Conservation (phyloP, 352 stramenopile species). For the Phytophthora podocarpi region DNA sequence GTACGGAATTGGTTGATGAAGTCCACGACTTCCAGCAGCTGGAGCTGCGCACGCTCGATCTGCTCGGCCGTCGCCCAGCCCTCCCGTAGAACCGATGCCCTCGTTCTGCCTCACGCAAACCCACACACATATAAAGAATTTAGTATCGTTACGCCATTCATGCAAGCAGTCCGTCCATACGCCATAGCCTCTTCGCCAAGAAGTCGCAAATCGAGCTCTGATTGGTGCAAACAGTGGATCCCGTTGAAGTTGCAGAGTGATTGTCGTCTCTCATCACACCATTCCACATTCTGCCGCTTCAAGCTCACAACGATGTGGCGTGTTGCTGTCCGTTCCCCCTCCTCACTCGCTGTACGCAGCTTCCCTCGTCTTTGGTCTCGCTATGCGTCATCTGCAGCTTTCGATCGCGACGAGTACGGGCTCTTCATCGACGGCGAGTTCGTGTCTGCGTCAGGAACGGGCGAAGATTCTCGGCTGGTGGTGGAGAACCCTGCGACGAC, state of each 20-base stretch:
- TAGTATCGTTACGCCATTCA: not conserved
- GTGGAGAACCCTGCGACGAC: constrained; percentile 64
- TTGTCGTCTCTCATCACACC: constrained; percentile 1
- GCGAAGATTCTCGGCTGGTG: constrained; percentile 20
- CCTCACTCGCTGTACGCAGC: not conserved
- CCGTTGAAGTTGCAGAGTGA: constrained; percentile 27
- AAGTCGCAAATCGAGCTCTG: not conserved
- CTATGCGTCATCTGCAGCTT: constrained; percentile 24
- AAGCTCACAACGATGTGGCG: constrained; percentile 15
- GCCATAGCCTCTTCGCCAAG: too few relatives aligned
- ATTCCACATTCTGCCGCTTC: constrained; percentile 12
- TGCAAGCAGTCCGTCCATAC: constrained; percentile 11
- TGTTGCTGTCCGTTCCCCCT: not conserved
- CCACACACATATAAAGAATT: not conserved
- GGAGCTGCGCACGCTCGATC: constrained; percentile 52
- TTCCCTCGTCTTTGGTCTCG: not conserved
- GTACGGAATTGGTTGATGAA: constrained; percentile 71
- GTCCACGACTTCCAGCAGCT: constrained; percentile 62
- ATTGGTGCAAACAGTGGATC: constrained; percentile 18
- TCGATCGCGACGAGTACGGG: constrained; percentile 41
- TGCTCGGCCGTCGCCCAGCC: constrained; percentile 60
- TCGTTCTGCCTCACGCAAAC: constrained; percentile 12
- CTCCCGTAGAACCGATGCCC: constrained; percentile 43
- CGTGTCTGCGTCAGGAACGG: constrained; percentile 31
- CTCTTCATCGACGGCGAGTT: constrained; percentile 53